Evolutionary conservation across 768 basidiomycete genomes (phyloP).

Genomic region (Hericium coralloides): DNA sequence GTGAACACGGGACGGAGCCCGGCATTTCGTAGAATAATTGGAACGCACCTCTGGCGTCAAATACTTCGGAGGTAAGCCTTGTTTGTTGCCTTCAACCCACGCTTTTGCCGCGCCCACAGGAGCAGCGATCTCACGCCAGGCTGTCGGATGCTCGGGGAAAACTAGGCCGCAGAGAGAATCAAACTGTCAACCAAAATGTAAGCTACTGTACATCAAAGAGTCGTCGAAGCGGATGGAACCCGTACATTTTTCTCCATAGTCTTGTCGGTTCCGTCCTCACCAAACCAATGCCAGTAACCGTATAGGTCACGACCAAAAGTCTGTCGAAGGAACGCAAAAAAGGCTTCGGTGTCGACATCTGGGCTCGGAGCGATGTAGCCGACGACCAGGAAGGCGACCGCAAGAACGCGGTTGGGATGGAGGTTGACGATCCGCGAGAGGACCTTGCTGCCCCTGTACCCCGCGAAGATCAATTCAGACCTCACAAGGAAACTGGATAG

Average conservation of each 20-base stretch:
- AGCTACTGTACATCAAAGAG: neutral
- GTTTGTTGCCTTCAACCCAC: neutral
- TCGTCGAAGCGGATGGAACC: neutral
- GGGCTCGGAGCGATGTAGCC: slow-evolving; percentile 26
- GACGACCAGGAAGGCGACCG: slow-evolving; percentile 29
- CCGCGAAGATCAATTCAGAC: no score
- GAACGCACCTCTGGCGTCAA: neutral
- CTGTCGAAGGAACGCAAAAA: slow-evolving; percentile 7
- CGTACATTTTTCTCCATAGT: neutral
- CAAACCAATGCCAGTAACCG: neutral
- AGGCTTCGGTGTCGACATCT: slow-evolving; percentile 11
- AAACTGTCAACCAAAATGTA: neutral
- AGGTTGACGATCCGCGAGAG: slow-evolving; percentile 28
- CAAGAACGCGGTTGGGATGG: slow-evolving; percentile 31
- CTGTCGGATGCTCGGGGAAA: neutral
- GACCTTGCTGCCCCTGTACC: slow-evolving; percentile 29
- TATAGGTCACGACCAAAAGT: neutral
- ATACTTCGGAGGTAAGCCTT: neutral
- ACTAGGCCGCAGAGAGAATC: neutral
- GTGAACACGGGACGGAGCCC: neutral
- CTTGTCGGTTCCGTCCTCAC: neutral
- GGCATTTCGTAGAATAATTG: neutral
- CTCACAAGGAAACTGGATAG: no score
- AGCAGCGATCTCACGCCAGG: neutral
- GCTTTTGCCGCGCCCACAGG: neutral